Conservation (phyloP, 331 rosid species). For the Quercus lobata region DNA sequence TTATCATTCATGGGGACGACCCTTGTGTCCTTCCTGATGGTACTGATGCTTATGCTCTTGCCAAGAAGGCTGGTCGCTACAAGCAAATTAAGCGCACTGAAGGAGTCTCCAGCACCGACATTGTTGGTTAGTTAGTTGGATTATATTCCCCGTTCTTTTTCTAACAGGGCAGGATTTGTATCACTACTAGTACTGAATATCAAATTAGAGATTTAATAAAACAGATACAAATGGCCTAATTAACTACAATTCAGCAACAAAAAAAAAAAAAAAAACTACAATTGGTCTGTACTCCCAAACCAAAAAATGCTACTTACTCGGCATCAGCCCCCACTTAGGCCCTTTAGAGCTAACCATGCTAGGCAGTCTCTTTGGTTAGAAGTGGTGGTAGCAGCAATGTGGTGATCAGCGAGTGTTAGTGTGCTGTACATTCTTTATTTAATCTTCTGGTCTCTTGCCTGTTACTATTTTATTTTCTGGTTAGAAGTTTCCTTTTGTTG, state of each 20-base stretch:
- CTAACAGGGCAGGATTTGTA: no score
- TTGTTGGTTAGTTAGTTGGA: slow-evolving; percentile 37
- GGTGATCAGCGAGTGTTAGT: background rate
- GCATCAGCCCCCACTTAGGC: background rate
- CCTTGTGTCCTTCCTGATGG: slow-evolving; percentile 69
- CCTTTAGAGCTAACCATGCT: background rate
- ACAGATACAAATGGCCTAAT: background rate
- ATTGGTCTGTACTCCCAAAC: background rate
- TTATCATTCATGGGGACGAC: slow-evolving; percentile 60
- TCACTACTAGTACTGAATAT: background rate
- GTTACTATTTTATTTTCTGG: background rate
- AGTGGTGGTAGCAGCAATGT: no score
- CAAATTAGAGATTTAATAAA: background rate
- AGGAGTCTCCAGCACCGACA: slow-evolving; percentile 65
- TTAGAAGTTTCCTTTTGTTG: background rate
- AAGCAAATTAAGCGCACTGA: slow-evolving; percentile 68
- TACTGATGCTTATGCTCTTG: slow-evolving; percentile 61
- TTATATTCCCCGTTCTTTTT: no score
- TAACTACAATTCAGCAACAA: background rate
- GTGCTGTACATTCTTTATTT: background rate
- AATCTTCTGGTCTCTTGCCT: no score
- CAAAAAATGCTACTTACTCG: background rate
- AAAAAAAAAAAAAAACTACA: no score
- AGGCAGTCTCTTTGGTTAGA: background rate
- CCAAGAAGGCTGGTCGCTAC: slow-evolving; percentile 69